Percentiles rank a stretch among this genome's conserved stretches.
Conservation (phyloP, 2,329 filamentous ascomycete genomes). For the Calonectria fujianensis region DNA sequence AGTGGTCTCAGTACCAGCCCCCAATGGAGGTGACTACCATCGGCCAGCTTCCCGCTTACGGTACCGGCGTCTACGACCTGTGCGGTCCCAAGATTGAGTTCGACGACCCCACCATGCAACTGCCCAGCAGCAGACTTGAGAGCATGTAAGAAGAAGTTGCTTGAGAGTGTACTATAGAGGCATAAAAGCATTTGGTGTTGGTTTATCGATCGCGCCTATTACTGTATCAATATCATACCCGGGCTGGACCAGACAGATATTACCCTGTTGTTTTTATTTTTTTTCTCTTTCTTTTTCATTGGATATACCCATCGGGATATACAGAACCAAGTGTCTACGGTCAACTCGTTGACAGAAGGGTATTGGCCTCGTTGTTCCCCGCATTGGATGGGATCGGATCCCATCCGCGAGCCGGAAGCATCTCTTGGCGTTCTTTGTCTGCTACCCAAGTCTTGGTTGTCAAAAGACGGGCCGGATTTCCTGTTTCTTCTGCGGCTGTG, state of each 20-base stretch:
- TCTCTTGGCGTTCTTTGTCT: slow-evolving; percentile 43
- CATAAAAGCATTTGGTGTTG: slow-evolving; percentile 39
- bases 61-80: slow-evolving; percentile 70
- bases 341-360: slow-evolving; percentile 31
- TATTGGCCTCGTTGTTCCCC: slow-evolving; percentile 31
- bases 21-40: slow-evolving; percentile 75
- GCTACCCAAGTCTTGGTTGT: slow-evolving; percentile 15
- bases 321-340: slow-evolving; percentile 52
- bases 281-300: slow-evolving; percentile 46
- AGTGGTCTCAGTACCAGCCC: slow-evolving; percentile 76
- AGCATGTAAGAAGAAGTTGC: slow-evolving; percentile 66
- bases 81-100: slow-evolving; percentile 75
- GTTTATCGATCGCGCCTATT: slow-evolving; percentile 43
- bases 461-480: slow-evolving; percentile 14
- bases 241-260: slow-evolving; percentile 51
- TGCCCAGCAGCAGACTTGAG: slow-evolving; percentile 76
- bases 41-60: slow-evolving; percentile 70
- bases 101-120: slow-evolving; percentile 74
- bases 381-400: slow-evolving; percentile 41
- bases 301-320: slow-evolving; percentile 58
- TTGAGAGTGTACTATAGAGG: slow-evolving; percentile 17
- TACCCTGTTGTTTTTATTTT: slow-evolving; percentile 47
- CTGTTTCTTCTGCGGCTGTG: slow-evolving; percentile 16
- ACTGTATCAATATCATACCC: slow-evolving; percentile 53
- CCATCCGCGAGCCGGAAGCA: slow-evolving; percentile 41